Percentiles rank a stretch among this genome's conserved stretches.
Evolutionary conservation across 202 grass and related monocot genomes (phyloP).

Genomic region (Schoenoplectus tabernaemontani): DNA sequence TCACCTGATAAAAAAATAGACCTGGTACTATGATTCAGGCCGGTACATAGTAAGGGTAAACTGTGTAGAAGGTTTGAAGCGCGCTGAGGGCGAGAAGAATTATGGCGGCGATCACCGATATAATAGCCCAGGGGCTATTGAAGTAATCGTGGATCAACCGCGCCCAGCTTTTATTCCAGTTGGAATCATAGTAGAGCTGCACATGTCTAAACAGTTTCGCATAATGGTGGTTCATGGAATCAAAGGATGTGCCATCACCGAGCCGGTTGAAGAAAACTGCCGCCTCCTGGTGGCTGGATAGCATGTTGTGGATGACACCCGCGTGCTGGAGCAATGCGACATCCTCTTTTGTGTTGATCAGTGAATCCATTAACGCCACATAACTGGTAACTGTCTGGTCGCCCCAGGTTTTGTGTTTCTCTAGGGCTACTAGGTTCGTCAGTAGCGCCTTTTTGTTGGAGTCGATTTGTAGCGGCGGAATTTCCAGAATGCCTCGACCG

Average conservation of each 20-base stretch:
- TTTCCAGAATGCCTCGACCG: not conserved
- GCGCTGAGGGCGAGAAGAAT: conserved; percentile 22
- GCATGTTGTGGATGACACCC: conserved; percentile 13
- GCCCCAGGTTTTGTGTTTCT: conserved; percentile 16
- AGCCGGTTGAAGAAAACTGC: conserved; percentile 26
- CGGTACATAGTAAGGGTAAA: conserved; percentile 14
- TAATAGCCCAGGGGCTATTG: conserved; percentile 27
- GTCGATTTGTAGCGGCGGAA: conserved; percentile 16
- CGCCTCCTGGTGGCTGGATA: conserved; percentile 1
- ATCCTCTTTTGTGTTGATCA: conserved; percentile 11
- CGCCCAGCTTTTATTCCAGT: not conserved
- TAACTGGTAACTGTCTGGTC: not conserved
- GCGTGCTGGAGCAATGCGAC: conserved; percentile 12
- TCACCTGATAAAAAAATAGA: not conserved
- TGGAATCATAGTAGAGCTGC: not conserved
- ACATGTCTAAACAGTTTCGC: not conserved
- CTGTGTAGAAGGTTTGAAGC: conserved; percentile 26
- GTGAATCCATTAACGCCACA: conserved; percentile 19
- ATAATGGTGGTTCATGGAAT: conserved; percentile 8
- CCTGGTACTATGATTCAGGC: not conserved
- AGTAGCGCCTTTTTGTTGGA: conserved; percentile 17
- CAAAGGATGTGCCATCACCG: not conserved
- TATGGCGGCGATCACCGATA: conserved; percentile 22
- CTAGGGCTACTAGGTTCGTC: conserved; percentile 35
- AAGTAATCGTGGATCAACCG: conserved; percentile 30